Evolutionary conservation across 768 basidiomycete species (phyloP).

Genomic region (Pleurotus sapidus): DNA sequence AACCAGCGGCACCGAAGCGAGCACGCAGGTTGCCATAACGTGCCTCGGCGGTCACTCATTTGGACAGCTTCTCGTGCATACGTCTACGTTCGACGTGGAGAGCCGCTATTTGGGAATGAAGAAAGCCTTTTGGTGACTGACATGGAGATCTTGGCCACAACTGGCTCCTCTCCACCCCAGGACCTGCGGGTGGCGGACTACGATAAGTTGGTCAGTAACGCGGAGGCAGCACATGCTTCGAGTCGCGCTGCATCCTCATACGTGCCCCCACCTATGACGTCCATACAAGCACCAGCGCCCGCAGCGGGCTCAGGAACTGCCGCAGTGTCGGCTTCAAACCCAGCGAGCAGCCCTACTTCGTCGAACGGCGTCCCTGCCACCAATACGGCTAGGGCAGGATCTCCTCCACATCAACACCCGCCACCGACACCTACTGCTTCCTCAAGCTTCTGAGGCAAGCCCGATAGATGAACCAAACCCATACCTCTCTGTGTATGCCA

Average conservation of each 20-base stretch:
- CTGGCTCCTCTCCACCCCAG: neutral
- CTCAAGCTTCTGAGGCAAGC: neutral
- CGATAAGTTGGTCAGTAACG: constrained; percentile 4
- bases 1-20: constrained; percentile 4
- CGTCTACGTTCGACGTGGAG: constrained; percentile 1
- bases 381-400: neutral
- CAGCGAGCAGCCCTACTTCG: neutral
- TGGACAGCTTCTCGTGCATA: constrained; percentile 2
- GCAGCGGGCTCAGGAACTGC: neutral
- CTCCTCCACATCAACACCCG: neutral
- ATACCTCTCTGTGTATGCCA: constrained; percentile 3
- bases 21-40: constrained; percentile 1
- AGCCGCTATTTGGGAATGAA: constrained; percentile 5
- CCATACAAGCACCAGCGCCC: too few relatives aligned
- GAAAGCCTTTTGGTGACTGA: constrained; percentile 5
- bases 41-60: constrained; percentile 1
- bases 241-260: neutral
- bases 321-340: neutral
- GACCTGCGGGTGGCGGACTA: constrained; percentile 1
- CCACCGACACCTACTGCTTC: neutral
- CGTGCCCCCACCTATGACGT: too few relatives aligned
- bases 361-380: neutral
- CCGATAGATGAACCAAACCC: constrained; percentile 4
- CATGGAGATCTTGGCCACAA: neutral
- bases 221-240: constrained; percentile 3